These are phyloP conservation scores for Viola odorata DNA, from an alignment of 345 rosid species.

Conservation along the genomic window DNA sequence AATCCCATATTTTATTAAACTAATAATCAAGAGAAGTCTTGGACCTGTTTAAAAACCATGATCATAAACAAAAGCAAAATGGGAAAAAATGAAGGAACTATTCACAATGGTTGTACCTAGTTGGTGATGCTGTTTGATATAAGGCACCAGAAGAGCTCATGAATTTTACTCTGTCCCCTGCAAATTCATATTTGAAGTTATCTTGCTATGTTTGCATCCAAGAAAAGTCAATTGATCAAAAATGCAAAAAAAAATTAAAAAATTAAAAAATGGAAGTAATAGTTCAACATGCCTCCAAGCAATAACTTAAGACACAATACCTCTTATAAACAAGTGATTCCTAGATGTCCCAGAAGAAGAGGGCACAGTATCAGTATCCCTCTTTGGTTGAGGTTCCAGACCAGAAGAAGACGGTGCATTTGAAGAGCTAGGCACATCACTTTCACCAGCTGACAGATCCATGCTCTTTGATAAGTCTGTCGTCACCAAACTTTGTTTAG, in stretches of 20 bases:
- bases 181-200: slow-evolving; percentile 14
- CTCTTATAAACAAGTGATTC: slow-evolving; percentile 56
- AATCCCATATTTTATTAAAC: no score
- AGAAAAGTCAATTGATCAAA: slow-evolving; percentile 1
- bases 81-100: background rate
- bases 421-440: slow-evolving; percentile 49
- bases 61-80: background rate
- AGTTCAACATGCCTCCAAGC: background rate
- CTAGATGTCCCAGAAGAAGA: slow-evolving; percentile 44
- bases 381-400: slow-evolving; percentile 54
- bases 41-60: background rate
- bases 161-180: slow-evolving; percentile 80
- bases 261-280: background rate
- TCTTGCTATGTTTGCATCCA: slow-evolving; percentile 14
- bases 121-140: slow-evolving; percentile 39
- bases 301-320: slow-evolving; percentile 31
- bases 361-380: slow-evolving; percentile 45
- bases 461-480: slow-evolving; percentile 39
- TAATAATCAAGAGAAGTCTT: background rate
- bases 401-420: slow-evolving; percentile 37
- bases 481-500: slow-evolving; percentile 39
- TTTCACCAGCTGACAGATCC: slow-evolving; percentile 43
- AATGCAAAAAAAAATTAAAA: slow-evolving; percentile 7
- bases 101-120: slow-evolving; percentile 41
- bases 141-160: slow-evolving; percentile 39